Conservation (phyloP, 129 eudicot genomes). For the carrot (Daucus carota) region DH1_v3.0 NC_030382.2:40685001-40685500, state of each 20-base stretch:
- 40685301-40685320: background rate
- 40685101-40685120: too few relatives aligned
- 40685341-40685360: conserved; percentile 77
- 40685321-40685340: conserved; percentile 81
- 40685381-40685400: conserved; percentile 74
- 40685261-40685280: background rate
- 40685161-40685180: too few relatives aligned
- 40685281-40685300: background rate
- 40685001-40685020: background rate
- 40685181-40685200: background rate
- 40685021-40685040: background rate
- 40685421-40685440: conserved; percentile 73
- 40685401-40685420: conserved; percentile 80
- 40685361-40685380: conserved; percentile 76
- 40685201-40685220: background rate
- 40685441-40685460: conserved; percentile 79
- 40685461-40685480: conserved; percentile 9
- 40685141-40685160: background rate
- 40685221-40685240: background rate
- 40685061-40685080: background rate
- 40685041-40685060: background rate
- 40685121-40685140: background rate
- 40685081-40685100: background rate
- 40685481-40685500: background rate
- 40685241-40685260: background rate